phyloP scores from a whole-genome alignment of 805 yeast genomes.

The Hanseniaspora occidentalis region DNA sequence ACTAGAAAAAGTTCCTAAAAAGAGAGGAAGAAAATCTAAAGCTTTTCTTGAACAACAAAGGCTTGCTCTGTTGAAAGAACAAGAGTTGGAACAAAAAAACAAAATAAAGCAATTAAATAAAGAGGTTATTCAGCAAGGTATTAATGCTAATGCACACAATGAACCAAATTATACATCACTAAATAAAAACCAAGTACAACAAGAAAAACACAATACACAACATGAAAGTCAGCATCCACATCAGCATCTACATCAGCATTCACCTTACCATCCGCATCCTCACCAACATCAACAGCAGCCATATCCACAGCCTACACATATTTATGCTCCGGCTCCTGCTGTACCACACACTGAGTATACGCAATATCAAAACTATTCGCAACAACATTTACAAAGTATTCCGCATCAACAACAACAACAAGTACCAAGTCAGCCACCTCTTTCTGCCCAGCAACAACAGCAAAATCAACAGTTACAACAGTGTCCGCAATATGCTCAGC shows the following conservation, averaged over 20 bases:
- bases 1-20: constrained; percentile 1
- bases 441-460: background rate
- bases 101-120: background rate
- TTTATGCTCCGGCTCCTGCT: no score
- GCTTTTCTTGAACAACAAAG: constrained; percentile 5
- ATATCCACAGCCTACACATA: background rate
- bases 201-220: no score
- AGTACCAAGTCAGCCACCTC: background rate
- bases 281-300: background rate
- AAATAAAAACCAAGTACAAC: no score
- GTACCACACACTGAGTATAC: no score
- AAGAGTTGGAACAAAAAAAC: constrained; percentile 5
- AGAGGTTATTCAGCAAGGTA: no score
- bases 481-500: constrained; percentile 5
- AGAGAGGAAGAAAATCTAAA: background rate
- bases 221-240: no score
- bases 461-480: constrained; percentile 7
- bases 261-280: background rate
- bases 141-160: no score
- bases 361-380: background rate
- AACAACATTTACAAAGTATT: background rate
- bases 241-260: no score
- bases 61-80: constrained; percentile 3
- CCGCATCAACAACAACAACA: constrained; percentile 1
- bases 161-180: no score